Conservation (phyloP, 176 grass and related monocot genomes). For the Chrysopogon serrulatus region DNA sequence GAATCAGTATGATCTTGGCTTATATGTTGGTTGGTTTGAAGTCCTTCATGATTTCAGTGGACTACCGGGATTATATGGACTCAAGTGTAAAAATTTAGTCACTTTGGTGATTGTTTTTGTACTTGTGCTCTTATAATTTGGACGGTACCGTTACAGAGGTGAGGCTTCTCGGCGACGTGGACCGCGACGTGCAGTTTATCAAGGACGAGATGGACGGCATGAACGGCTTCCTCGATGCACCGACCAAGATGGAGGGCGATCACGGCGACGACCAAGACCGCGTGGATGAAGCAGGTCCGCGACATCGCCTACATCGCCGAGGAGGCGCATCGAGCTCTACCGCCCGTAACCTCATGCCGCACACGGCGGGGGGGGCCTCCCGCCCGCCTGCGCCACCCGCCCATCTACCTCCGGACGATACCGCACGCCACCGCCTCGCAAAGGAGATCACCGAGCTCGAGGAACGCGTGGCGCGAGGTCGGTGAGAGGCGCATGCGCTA, state of each 20-base stretch:
- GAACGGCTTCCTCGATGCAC: background rate
- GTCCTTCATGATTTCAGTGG: no score
- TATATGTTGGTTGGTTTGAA: no score
- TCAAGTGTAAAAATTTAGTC: no score
- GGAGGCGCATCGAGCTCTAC: slow-evolving; percentile 21
- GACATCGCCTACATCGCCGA: slow-evolving; percentile 13
- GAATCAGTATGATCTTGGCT: no score
- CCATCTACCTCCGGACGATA: accelerated
- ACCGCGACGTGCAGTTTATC: background rate
- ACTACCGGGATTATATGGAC: no score
- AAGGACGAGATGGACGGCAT: background rate
- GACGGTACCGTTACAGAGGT: no score
- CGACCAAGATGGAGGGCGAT: background rate
- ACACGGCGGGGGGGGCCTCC: accelerated
- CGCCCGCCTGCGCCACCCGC: background rate
- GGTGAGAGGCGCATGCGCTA: background rate
- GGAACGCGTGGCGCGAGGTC: background rate
- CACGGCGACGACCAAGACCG: slow-evolving; percentile 25
- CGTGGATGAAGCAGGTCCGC: slow-evolving; percentile 39
- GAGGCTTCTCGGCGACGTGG: background rate
- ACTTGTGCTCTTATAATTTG: no score
- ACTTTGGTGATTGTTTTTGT: no score
- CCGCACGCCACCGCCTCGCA: background rate
- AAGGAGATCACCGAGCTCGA: background rate
- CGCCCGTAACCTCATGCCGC: accelerated